Conservation (phyloP, 1,139 yeast genomes). For the Hemisphaericaspora lyxosophila region DNA sequence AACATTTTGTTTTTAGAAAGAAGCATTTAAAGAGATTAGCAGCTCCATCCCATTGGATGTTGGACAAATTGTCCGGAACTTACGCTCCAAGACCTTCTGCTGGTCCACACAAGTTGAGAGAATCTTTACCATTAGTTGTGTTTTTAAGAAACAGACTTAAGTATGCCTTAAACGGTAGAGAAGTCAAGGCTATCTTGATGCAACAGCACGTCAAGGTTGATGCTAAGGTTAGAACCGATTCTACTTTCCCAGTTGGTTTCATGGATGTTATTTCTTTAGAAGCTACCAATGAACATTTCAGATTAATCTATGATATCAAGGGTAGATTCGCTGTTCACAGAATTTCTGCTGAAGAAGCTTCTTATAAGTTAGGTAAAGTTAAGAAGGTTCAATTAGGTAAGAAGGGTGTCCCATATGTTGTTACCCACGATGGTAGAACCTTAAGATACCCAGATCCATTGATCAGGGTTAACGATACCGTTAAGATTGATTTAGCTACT, state of each 20-base stretch:
- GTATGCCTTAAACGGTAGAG: slow-evolving; percentile 98
- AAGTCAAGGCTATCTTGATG: slow-evolving; percentile 96
- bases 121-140: slow-evolving; percentile 92
- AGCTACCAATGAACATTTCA: slow-evolving; percentile 97
- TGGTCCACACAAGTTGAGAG: slow-evolving; percentile 99
- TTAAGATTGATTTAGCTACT: slow-evolving; percentile 87
- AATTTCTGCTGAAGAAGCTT: slow-evolving; percentile 94
- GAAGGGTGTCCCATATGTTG: slow-evolving; percentile 94
- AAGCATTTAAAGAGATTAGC: slow-evolving; percentile 98
- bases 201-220: slow-evolving; percentile 96
- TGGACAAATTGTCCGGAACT: slow-evolving; percentile 97
- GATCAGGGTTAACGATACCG: slow-evolving; percentile 92
- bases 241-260: slow-evolving; percentile 97
- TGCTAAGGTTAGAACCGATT: slow-evolving; percentile 64
- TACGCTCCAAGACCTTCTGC: slow-evolving; percentile 99
- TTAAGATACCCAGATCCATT: slow-evolving; percentile 96
- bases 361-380: slow-evolving; percentile 93
- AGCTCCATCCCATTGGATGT: slow-evolving; percentile 99
- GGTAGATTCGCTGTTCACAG: slow-evolving; percentile 98
- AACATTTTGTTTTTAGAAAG: slow-evolving; percentile 55
- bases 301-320: slow-evolving; percentile 93
- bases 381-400: slow-evolving; percentile 94
- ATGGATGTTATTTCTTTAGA: slow-evolving; percentile 94
- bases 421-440: slow-evolving; percentile 98
- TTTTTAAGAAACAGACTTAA: slow-evolving; percentile 97